These are phyloP conservation scores for Rhamnella rubrinervis DNA, from an alignment of 331 rosid genomes.

Conservation along the genomic window DNA sequence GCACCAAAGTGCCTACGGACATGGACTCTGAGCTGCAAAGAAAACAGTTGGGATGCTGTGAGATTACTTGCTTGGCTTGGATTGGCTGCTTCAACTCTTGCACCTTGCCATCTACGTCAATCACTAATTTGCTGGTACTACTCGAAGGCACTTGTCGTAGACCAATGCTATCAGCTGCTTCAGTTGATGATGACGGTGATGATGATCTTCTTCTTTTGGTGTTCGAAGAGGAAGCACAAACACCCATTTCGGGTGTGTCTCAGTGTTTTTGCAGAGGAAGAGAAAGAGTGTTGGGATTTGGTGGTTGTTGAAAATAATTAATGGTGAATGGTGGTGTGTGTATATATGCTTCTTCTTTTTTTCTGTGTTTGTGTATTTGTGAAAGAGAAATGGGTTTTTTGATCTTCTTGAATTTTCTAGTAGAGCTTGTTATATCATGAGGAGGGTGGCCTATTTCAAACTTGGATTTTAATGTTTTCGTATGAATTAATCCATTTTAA, in stretches of 20 bases:
- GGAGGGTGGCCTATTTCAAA: no score
- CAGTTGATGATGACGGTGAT: background rate
- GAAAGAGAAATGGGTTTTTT: no score
- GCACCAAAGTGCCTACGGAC: slow-evolving; percentile 42
- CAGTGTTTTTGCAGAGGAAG: background rate
- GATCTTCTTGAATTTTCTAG: no score
- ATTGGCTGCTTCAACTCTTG: slow-evolving; percentile 42
- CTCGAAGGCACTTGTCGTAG: background rate
- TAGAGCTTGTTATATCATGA: no score
- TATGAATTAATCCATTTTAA: no score
- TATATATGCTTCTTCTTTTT: no score
- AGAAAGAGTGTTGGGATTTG: background rate
- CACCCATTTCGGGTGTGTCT: slow-evolving; percentile 47
- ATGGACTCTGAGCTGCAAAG: slow-evolving; percentile 64
- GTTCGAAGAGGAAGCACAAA: slow-evolving; percentile 43
- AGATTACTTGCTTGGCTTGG: slow-evolving; percentile 48
- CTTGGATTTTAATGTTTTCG: no score
- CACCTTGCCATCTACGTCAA: slow-evolving; percentile 41
- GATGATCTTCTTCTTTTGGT: background rate
- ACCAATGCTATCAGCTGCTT: no score
- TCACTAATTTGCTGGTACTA: slow-evolving; percentile 24
- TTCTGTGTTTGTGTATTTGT: no score
- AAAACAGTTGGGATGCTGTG: slow-evolving; percentile 53
- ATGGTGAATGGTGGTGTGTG: no score
- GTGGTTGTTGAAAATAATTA: no score